Base-by-base conservation (phyloP, 169 alveolate species). In the Perkinsus chesapeaki region DNA sequence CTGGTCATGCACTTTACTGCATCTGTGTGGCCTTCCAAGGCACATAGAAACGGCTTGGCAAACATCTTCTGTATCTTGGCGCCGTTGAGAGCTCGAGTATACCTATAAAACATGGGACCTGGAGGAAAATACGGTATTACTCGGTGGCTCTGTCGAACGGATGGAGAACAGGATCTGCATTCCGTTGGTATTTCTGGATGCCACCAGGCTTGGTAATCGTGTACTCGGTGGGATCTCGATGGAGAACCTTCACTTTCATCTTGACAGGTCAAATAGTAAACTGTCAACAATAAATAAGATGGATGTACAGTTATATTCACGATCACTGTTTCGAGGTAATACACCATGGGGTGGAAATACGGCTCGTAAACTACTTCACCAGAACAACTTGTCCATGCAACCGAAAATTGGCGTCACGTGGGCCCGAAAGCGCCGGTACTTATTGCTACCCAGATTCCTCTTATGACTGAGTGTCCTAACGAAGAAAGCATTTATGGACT, bases 1-100 rank as follows among this genome's bases (percentile, higher is more conserved):
- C 98, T 97, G 19, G 98, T 96, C 96, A 99, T 93, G 10, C 97
- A 94, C 93, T 97, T 96, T 48, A 99, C 98, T 1, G 99, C 98
- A 96, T 99, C 99, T 43, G 99, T 97, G 94, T 99, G 99, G 23
- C 99, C 99, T 92, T 98, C 98, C 93, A 99, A 95, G 27, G 99
- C 98, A 72, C 97, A 96, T 20, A 99, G 95, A 92, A 99, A 97
- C 7, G 99, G 99, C 94, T 99, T 98, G 23, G 99, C 98, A 97
- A 98, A 99, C 94, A 99, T 96, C 94, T 98, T 99, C 93, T 98
- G 99, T 73, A 99, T 95, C 95, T 99, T 99, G n/a, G 99, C 98
- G 37, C 99, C 99, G 94, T 97, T 98, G 73, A 98, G 95, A 16
- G 99, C 99, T 92, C 99, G 96, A 91, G 97, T 95, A 95, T 98